These are phyloP conservation scores for Mycogone perniciosa DNA, from an alignment of 2,329 filamentous ascomycete species.

Conservation along the genomic window DNA sequence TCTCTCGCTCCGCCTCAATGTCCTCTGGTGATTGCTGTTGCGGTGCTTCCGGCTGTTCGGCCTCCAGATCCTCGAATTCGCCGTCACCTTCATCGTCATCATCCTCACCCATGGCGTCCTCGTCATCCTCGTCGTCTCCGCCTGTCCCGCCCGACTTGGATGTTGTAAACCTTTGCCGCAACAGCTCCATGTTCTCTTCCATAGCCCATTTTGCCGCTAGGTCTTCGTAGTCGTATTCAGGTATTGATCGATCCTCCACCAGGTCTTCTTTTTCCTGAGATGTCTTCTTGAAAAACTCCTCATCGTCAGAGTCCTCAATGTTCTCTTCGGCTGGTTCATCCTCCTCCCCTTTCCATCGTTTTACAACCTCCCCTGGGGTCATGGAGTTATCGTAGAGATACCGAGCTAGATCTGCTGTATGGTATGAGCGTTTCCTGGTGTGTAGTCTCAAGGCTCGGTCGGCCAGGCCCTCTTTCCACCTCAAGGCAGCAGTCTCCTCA, in stretches of 20 bases:
- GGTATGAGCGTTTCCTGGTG: constrained; percentile 62
- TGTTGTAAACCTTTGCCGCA: constrained; percentile 71
- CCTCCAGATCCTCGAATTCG: constrained; percentile 77
- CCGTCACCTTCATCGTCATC: constrained; percentile 64
- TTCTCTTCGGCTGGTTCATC: constrained; percentile 51
- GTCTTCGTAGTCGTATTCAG: constrained; percentile 70
- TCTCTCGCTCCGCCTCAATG: constrained; percentile 83
- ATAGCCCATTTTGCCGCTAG: constrained; percentile 82
- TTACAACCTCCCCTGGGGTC: constrained; percentile 66
- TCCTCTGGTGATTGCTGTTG: constrained; percentile 40
- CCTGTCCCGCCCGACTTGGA: constrained; percentile 44
- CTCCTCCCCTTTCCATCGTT: constrained; percentile 69
- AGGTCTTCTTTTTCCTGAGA: constrained; percentile 61
- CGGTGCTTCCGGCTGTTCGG: constrained; percentile 26
- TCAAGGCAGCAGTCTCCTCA: constrained; percentile 65
- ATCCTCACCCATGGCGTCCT: constrained; percentile 49
- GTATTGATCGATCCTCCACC: constrained; percentile 74
- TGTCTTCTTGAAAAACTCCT: constrained; percentile 60
- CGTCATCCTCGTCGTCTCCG: constrained; percentile 31
- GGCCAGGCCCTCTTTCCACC: constrained; percentile 85
- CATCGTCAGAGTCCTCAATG: constrained; percentile 50
- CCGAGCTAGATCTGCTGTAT: constrained; percentile 74
- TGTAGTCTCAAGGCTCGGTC: constrained; percentile 69
- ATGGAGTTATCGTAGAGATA: constrained; percentile 84
- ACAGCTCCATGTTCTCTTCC: constrained; percentile 65